Conservation (phyloP, 768 basidiomycete species). For the Termitomyces sp. region DNA sequence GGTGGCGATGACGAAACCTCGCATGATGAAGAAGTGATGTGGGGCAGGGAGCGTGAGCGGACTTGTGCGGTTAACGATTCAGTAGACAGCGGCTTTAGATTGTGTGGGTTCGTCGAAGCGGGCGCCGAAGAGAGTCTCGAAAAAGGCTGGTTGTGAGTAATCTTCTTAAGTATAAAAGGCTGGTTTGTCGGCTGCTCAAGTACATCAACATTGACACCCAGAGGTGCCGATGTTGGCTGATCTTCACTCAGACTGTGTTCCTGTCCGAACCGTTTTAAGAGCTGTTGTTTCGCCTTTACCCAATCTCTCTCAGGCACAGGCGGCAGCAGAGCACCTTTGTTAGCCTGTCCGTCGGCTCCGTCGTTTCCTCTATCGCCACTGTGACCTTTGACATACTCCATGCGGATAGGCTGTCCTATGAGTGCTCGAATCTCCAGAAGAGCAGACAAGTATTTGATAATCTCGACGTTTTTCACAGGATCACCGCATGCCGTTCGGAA, state of each 20-base stretch:
- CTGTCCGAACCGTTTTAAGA: slow-evolving; percentile 5
- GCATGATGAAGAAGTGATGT: neutral
- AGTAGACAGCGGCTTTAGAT: neutral
- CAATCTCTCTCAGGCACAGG: slow-evolving; percentile 52
- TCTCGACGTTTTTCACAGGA: slow-evolving; percentile 63
- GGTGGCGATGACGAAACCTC: neutral
- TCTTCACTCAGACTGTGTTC: neutral
- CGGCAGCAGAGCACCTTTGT: slow-evolving; percentile 41
- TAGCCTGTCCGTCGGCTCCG: slow-evolving; percentile 73
- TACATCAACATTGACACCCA: slow-evolving; percentile 1
- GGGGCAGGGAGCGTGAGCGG: neutral
- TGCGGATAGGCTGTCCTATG: slow-evolving; percentile 47
- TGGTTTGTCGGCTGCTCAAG: neutral
- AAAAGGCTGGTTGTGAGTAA: slow-evolving; percentile 6
- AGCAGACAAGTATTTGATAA: slow-evolving; percentile 68
- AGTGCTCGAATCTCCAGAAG: slow-evolving; percentile 49
- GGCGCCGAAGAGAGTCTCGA: neutral
- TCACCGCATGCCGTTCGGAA: slow-evolving; percentile 42
- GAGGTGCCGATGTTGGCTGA: neutral
- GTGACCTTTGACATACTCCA: slow-evolving; percentile 79
- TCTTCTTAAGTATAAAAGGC: slow-evolving; percentile 11
- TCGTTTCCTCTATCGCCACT: slow-evolving; percentile 79
- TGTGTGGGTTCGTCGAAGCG: neutral
- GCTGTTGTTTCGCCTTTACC: slow-evolving; percentile 28
- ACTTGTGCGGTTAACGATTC: neutral